Conservation (phyloP, 2,329 filamentous ascomycete species). For the Xylariaceae sp. region DNA sequence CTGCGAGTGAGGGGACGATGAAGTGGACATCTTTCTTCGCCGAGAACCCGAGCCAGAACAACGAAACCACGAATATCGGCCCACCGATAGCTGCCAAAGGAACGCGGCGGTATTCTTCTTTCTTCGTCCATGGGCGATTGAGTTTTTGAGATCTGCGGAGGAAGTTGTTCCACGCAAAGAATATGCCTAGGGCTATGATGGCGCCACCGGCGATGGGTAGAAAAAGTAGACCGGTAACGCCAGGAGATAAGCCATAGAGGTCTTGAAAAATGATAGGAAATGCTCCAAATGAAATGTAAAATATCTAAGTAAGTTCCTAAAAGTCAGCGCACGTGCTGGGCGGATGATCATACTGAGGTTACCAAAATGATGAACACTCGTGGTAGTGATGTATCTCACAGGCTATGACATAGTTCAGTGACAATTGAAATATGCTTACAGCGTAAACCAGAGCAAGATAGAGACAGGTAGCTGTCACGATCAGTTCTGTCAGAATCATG, state of each 20-base stretch:
- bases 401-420: too few species aligned
- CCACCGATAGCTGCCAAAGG: slow-evolving; percentile 76
- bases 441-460: slow-evolving; percentile 76
- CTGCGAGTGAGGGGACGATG: slow-evolving; percentile 64
- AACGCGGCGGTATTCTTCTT: slow-evolving; percentile 72
- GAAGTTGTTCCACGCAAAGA: slow-evolving; percentile 69
- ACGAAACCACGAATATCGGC: slow-evolving; percentile 62
- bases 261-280: slow-evolving; percentile 73
- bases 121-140: slow-evolving; percentile 62
- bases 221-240: slow-evolving; percentile 71
- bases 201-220: slow-evolving; percentile 72
- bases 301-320: slow-evolving; percentile 45
- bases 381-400: not conserved
- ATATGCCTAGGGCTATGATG: slow-evolving; percentile 63
- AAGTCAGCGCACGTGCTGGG: slow-evolving; percentile 5
- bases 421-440: slow-evolving; percentile 13
- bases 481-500: slow-evolving; percentile 76
- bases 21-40: slow-evolving; percentile 56
- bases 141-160: slow-evolving; percentile 59
- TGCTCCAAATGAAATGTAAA: slow-evolving; percentile 78
- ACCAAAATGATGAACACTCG: too few species aligned
- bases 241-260: slow-evolving; percentile 68
- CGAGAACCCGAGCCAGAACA: slow-evolving; percentile 70
- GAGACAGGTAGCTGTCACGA: slow-evolving; percentile 72
- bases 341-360: too few species aligned